Evolutionary conservation across 495 filamentous ascomycete species (phyloP), one percentile per base, ranked within the genome.

Genomic region (Schizothecium vesticola): DNA sequence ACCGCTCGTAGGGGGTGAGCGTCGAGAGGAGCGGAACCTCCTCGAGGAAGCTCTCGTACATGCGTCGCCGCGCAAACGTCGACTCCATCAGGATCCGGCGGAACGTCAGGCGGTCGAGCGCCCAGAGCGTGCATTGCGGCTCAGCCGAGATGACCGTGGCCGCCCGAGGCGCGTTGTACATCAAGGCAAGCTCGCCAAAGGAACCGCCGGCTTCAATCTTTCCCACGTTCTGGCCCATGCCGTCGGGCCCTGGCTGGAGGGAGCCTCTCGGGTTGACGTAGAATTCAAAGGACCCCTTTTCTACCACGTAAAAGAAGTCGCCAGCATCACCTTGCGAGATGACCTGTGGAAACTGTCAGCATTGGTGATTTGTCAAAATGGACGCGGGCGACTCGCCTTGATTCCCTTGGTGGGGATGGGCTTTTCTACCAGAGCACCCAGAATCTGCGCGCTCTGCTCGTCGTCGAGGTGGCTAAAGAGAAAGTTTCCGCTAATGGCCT

Each of bases 131-230:
- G 75, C 89, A 92, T 63, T 87, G 83, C 4, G 89, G 72, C 64
- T 96, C 93, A 26, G 89, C 88, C 21, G 91, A 95, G 64, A 96
- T 87, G 64, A 99, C 92, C 1, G 95, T 98, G 3, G 95, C 95
- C n/a, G 96, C 96, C 73, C 95, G 90, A 4, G 96, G 95, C 19
- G 95, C 93, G 73, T 97, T 97, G 81, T 99, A 99, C 95, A 99
- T 98, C 73, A 99, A 83, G 24, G 95, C 95, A 62, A 99, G 83
- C 80, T 99, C 95, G 69, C 95, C 95, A 80, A 99, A 99, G n/a
- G 92, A 96, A 64, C 94, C 93, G 28, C 96, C 96, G 3, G 93
- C 87, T 51, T 91, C 91, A 64, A 93, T 94, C 55, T 81, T 86
- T 73, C 86, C 86, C n/a, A 98, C 94, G 71, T 91, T 91, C 65